These are phyloP conservation scores for Paramecium tetraurelia DNA, from an alignment of 73 alveolate genomes.

Conservation along the genomic window DNA sequence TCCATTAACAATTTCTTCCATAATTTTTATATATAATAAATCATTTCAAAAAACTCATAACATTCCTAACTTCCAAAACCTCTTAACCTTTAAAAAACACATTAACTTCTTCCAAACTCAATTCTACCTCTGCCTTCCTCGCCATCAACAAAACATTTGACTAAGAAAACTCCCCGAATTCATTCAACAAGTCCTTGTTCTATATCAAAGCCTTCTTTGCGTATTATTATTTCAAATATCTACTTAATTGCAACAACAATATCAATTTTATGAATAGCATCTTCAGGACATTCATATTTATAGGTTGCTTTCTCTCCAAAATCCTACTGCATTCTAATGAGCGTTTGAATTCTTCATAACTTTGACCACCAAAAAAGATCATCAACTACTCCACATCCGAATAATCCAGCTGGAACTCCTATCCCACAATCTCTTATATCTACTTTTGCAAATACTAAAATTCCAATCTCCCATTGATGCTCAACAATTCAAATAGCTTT, in stretches of 20 bases:
- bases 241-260: background rate
- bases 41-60: slow-evolving; percentile 20
- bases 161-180: background rate
- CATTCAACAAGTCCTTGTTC: background rate
- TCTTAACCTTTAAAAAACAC: slow-evolving; percentile 21
- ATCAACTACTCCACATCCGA: background rate
- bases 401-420: background rate
- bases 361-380: background rate
- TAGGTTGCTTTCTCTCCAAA: background rate
- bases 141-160: background rate
- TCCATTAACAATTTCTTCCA: slow-evolving; percentile 27
- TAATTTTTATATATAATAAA: slow-evolving; percentile 11
- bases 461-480: background rate
- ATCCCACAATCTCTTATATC: background rate
- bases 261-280: background rate
- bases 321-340: background rate
- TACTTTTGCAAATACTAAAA: background rate
- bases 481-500: background rate
- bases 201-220: background rate
- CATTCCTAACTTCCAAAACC: background rate
- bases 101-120: slow-evolving; percentile 16
- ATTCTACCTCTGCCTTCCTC: background rate
- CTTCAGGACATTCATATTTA: background rate
- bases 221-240: slow-evolving; percentile 33
- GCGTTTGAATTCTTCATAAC: background rate